Conservation (phyloP, 257 asterid species). For the Solanum sejunctum region DNA sequence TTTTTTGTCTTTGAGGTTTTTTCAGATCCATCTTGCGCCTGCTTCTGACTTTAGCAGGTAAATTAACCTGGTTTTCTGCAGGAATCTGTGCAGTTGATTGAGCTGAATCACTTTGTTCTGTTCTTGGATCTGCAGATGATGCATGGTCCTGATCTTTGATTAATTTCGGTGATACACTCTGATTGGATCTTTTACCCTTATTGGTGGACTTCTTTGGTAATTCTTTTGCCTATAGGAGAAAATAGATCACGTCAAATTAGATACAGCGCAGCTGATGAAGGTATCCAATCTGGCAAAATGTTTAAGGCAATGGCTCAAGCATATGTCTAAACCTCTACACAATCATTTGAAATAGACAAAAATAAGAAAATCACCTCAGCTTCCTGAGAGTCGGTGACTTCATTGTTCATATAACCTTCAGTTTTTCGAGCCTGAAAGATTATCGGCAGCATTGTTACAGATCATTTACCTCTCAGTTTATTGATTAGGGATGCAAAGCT, state of each 20-base stretch:
- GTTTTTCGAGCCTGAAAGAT: slow-evolving; percentile 37
- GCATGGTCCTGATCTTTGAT: slow-evolving; percentile 50
- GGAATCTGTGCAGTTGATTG: slow-evolving; percentile 52
- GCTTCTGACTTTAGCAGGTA: slow-evolving; percentile 58
- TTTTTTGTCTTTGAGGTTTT: slow-evolving; percentile 34
- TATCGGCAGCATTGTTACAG: slow-evolving; percentile 8
- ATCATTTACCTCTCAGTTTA: neutral
- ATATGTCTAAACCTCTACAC: neutral
- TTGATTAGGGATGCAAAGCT: neutral
- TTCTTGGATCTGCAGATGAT: slow-evolving; percentile 43
- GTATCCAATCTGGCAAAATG: neutral
- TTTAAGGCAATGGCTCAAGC: neutral
- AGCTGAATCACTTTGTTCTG: slow-evolving; percentile 78
- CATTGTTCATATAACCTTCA: slow-evolving; percentile 32
- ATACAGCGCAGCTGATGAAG: neutral
- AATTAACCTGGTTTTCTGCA: slow-evolving; percentile 33
- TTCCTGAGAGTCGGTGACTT: slow-evolving; percentile 34
- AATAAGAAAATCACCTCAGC: slow-evolving; percentile 33
- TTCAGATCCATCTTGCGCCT: slow-evolving; percentile 53
- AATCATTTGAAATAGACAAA: neutral
- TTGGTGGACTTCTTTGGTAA: slow-evolving; percentile 28
- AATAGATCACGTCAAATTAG: neutral
- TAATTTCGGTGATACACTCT: slow-evolving; percentile 41
- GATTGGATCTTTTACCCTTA: slow-evolving; percentile 51
- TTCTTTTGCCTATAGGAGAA: slow-evolving; percentile 46